phyloP scores from a whole-genome alignment of 441 rosid species.

The Adansonia grandidieri region DNA sequence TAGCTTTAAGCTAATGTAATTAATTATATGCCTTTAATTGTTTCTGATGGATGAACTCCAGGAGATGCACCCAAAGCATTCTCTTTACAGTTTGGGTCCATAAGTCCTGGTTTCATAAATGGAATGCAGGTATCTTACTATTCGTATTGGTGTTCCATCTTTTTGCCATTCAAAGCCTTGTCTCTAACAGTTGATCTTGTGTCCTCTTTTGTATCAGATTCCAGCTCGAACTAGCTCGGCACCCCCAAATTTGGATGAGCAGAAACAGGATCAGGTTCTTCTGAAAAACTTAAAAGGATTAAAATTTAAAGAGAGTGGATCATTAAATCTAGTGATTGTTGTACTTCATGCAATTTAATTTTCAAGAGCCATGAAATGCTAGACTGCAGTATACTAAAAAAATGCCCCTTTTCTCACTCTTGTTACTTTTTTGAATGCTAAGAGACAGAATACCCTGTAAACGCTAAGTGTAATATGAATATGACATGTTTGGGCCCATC shows the following conservation, averaged over 20 bases:
- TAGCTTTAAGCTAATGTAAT: constrained; percentile 4
- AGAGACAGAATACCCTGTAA: not conserved
- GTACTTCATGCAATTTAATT: not conserved
- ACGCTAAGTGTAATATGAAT: constrained; percentile 3
- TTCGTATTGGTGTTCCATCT: not conserved
- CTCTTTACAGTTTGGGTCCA: constrained; percentile 85
- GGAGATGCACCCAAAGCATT: constrained; percentile 76
- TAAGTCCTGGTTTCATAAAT: constrained; percentile 79
- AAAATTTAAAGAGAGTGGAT: not conserved
- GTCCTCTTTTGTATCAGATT: constrained; percentile 53
- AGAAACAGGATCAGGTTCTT: constrained; percentile 84
- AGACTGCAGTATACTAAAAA: not conserved
- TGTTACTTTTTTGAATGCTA: constrained; percentile 16
- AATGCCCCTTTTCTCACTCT: not conserved
- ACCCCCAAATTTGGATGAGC: constrained; percentile 98
- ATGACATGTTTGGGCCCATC: constrained; percentile 5
- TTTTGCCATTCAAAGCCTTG: not conserved
- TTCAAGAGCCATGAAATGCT: constrained; percentile 21
- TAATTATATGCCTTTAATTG: constrained; percentile 9
- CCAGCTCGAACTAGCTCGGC: constrained; percentile 98
- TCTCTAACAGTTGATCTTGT: constrained; percentile 30
- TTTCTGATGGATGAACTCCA: constrained; percentile 41
- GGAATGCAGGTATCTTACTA: constrained; percentile 64
- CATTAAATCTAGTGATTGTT: not conserved
- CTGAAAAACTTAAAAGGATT: not conserved